A percentile compares a stretch with the other conserved stretches of the same genome.
phyloP scores from a whole-genome alignment of 1,284 basidiomycete species.

The Vanrija sp. region DNA sequence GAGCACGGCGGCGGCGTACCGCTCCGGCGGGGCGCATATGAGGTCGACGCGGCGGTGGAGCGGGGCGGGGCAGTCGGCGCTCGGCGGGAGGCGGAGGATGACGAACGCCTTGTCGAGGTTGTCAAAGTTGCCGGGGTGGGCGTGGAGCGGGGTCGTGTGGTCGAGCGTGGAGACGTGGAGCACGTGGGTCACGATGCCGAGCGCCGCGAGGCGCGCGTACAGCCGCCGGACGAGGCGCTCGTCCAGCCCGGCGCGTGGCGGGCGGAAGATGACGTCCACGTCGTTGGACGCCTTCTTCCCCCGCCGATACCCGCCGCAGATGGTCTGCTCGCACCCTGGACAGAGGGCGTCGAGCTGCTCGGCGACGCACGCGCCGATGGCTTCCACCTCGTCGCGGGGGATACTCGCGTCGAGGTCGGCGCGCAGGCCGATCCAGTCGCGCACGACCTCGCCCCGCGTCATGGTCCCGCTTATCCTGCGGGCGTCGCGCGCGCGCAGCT shows the following conservation, averaged over 20 bases:
- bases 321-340: constrained; percentile 38
- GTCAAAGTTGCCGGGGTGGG: constrained; percentile 44
- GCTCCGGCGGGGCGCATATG: constrained; percentile 38
- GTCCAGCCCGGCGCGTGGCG: constrained; percentile 29
- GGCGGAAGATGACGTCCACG: constrained; percentile 47
- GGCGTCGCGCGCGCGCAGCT: constrained; percentile 22
- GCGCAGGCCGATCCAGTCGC: constrained; percentile 42
- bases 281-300: constrained; percentile 44
- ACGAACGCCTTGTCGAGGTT: constrained; percentile 49
- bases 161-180: constrained; percentile 34
- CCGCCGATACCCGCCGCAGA: constrained; percentile 46
- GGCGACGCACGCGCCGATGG: constrained; percentile 39
- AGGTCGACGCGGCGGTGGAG: constrained; percentile 45
- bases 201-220: constrained; percentile 27
- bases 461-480: constrained; percentile 40
- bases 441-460: constrained; percentile 43
- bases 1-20: constrained; percentile 45
- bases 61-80: constrained; percentile 3
- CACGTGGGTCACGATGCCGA: constrained; percentile 46
- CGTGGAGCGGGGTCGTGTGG: constrained; percentile 24
- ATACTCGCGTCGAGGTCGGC: constrained; percentile 43
- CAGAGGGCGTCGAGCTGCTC: constrained; percentile 38
- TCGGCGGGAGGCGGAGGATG: constrained; percentile 32
- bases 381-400: constrained; percentile 41
- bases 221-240: constrained; percentile 31